phyloP scores from a whole-genome alignment of 176 grass and related monocot genomes.

The Oryza glumipatula region DNA sequence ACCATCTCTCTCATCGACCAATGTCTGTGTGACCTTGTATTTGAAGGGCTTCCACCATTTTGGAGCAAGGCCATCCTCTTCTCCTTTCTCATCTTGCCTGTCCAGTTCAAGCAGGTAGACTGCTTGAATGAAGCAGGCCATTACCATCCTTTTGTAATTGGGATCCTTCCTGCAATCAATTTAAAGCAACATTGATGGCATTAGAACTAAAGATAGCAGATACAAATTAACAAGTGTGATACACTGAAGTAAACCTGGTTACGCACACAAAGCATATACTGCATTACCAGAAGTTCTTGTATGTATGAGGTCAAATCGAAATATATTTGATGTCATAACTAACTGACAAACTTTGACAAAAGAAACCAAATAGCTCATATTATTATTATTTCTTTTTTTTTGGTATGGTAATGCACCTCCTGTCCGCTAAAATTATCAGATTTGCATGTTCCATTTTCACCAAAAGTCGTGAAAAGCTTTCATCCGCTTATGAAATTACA shows the following conservation, averaged over 20 bases:
- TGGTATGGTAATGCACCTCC: too few relatives aligned
- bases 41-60: constrained; percentile 97
- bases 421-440: too few relatives aligned
- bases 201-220: background rate
- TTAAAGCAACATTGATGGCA: constrained; percentile 4
- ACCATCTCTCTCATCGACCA: constrained; percentile 80
- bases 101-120: constrained; percentile 90
- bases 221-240: background rate
- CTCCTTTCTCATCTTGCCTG: constrained; percentile 70
- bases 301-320: background rate
- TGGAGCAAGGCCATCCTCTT: constrained; percentile 71
- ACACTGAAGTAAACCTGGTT: background rate
- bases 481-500: background rate
- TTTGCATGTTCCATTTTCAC: too few relatives aligned
- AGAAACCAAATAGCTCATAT: too few relatives aligned
- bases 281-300: background rate
- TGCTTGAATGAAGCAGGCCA: constrained; percentile 94
- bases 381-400: too few relatives aligned
- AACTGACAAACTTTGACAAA: background rate
- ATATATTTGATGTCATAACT: constrained; percentile 1
- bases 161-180: constrained; percentile 86
- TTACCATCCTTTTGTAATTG: constrained; percentile 86
- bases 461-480: too few relatives aligned
- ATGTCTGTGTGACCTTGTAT: constrained; percentile 71
- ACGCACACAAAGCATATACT: background rate